Base-by-base conservation (phyloP, 208 protist species). In the Trypanosoma grayi region DNA sequence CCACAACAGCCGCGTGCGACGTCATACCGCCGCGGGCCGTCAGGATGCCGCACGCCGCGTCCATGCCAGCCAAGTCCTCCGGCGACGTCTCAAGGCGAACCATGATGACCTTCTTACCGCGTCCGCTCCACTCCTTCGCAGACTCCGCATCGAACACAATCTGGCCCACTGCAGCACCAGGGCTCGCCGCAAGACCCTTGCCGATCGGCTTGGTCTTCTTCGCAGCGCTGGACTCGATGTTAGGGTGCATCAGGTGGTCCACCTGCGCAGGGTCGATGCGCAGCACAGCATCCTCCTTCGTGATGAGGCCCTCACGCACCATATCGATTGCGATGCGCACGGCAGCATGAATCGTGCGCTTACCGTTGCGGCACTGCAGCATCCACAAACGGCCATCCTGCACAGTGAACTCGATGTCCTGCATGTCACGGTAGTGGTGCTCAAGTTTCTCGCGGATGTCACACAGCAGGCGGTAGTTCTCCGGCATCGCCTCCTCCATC, bases 371-470 rank as follows among this genome's bases (percentile, higher is more conserved):
- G 65, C 85, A 94, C 78, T 98, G 96, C 34, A 98, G 83, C 81
- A 98, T 90, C 85, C 85, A 98, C 43, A 98, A 85, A 53, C 90
- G 89, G 43, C 89, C 81, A 47, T 93, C 73, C 65, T 98, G 84
- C 36, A 98, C 96, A 33, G 96, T 98, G 86, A 98, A 98, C 79
- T 98, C 96, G 61, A 98, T 89, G 65, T 98, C 96, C 77, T 97
- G 91, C 90, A 98, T 97, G 69, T 98, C 96, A 30, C 79, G 85
- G 80, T 93, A 98, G 81, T 97, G 85, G 34, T 70, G 22, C 74
- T 98, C 95, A 28, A 98, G 81, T 33, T 72, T 80, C 16, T 64
- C 58, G 39, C 76, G 82, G 48, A 93, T 90, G 28, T 90, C 73
- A 47, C 85, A 77, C 34, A 98, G 85, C 65, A 97, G 66, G 34